Percentiles rank a stretch among this genome's conserved stretches.
Evolutionary conservation across 192 early-diverging fungal species (phyloP).

Genomic region (Coemansia sp.): DNA sequence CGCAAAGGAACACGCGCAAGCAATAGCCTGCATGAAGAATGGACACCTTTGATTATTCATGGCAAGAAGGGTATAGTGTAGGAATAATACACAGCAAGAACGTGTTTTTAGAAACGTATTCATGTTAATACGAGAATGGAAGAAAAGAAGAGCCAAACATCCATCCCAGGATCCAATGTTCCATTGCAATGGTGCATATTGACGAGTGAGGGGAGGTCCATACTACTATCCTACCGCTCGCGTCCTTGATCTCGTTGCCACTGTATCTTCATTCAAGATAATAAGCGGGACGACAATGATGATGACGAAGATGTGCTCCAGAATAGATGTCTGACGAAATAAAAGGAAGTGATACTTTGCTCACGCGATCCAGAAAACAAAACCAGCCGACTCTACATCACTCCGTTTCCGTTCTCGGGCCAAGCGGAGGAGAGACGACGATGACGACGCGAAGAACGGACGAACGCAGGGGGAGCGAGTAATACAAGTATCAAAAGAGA

Average conservation of each 20-base stretch:
- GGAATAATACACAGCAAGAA: neutral
- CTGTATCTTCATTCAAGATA: neutral
- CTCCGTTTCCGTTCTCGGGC: too few relatives aligned
- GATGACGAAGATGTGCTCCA: too few relatives aligned
- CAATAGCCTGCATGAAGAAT: neutral
- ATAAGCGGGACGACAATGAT: too few relatives aligned
- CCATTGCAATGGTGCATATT: too few relatives aligned
- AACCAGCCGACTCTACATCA: too few relatives aligned
- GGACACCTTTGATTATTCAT: neutral
- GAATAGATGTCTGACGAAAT: too few relatives aligned
- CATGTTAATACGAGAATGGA: constrained; percentile 7
- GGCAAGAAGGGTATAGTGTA: neutral
- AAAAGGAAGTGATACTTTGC: too few relatives aligned
- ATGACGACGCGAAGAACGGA: too few relatives aligned
- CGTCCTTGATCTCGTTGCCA: neutral
- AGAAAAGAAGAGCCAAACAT: constrained; percentile 3
- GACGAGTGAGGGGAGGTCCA: too few relatives aligned
- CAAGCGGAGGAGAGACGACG: neutral
- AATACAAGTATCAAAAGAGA: neutral
- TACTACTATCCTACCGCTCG: too few relatives aligned
- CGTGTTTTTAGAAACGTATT: constrained; percentile 2
- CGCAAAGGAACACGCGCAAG: too few relatives aligned
- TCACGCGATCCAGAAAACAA: neutral
- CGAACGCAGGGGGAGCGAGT: too few relatives aligned
- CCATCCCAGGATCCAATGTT: neutral